Conservation (phyloP, 2,329 filamentous ascomycete genomes). For the Nemania serpens region DNA sequence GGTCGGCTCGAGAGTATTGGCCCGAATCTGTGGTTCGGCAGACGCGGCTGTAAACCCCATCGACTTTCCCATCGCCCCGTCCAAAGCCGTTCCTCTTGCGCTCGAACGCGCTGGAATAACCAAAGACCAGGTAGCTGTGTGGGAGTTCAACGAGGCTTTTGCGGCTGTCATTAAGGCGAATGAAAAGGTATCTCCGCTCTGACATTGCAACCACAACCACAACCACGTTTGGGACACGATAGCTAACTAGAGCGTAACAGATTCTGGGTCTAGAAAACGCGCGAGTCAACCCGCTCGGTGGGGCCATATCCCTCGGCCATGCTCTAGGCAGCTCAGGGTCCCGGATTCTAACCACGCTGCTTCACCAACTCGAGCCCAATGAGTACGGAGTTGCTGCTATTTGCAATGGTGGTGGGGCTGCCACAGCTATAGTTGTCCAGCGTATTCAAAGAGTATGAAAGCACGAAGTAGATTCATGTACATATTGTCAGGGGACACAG, state of each 20-base stretch:
- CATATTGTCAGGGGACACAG: background rate
- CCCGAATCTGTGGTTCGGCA: slow-evolving; percentile 80
- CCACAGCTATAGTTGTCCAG: slow-evolving; percentile 90
- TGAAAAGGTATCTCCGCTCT: slow-evolving; percentile 65
- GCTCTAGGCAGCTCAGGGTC: slow-evolving; percentile 92
- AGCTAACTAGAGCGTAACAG: slow-evolving; percentile 44
- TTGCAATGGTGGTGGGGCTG: slow-evolving; percentile 94
- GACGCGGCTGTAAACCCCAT: slow-evolving; percentile 91
- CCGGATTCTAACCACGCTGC: slow-evolving; percentile 83
- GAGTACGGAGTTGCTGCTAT: slow-evolving; percentile 96
- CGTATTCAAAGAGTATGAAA: slow-evolving; percentile 59
- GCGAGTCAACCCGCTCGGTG: slow-evolving; percentile 84
- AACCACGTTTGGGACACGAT: background rate
- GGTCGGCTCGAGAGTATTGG: slow-evolving; percentile 77
- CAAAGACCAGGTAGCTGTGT: slow-evolving; percentile 88
- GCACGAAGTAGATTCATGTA: background rate
- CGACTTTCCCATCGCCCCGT: slow-evolving; percentile 91
- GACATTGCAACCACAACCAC: background rate
- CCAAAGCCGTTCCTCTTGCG: slow-evolving; percentile 89
- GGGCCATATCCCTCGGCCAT: slow-evolving; percentile 90
- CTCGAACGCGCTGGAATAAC: slow-evolving; percentile 87
- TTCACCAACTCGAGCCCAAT: slow-evolving; percentile 89
- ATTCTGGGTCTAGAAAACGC: slow-evolving; percentile 80
- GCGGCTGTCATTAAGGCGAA: slow-evolving; percentile 95
- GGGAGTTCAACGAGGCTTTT: slow-evolving; percentile 99